Percentiles rank a stretch among this genome's conserved stretches.
Evolutionary conservation across 768 basidiomycete species (phyloP).

Genomic region (Cystofilobasidium bisporidii): DNA sequence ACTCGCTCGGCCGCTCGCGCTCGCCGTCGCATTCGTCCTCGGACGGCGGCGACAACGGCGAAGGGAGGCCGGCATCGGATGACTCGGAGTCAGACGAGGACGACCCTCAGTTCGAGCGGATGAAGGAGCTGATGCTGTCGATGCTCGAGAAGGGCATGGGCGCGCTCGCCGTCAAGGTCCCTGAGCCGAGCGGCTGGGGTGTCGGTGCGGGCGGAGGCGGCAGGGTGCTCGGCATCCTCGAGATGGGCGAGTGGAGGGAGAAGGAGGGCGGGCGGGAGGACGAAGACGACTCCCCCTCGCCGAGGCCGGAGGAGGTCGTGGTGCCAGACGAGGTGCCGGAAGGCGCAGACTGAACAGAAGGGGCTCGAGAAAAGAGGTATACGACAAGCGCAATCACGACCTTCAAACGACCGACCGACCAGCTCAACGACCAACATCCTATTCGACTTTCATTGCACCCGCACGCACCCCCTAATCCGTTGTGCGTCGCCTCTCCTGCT

Average conservation of each 20-base stretch:
- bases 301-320: not conserved
- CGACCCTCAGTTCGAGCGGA: conserved; percentile 22
- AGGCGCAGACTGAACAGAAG: no score
- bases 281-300: not conserved
- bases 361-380: no score
- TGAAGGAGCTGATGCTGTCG: conserved; percentile 5
- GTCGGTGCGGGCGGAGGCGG: not conserved
- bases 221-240: not conserved
- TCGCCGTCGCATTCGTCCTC: not conserved
- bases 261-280: not conserved
- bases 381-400: no score
- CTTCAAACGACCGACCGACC: no score
- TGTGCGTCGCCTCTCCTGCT: no score
- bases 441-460: no score
- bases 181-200: conserved; percentile 2
- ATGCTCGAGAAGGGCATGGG: not conserved
- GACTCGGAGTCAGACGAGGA: conserved; percentile 6
- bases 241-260: not conserved
- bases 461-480: no score
- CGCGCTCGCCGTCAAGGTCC: not conserved
- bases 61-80: no score
- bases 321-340: no score
- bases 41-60: not conserved
- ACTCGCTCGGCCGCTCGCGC: not conserved
- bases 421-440: no score